Evolutionary conservation across 2,329 filamentous ascomycete species (phyloP), one percentile per base, ranked within the genome.

Genomic region (Metarhizium guizhouense): DNA sequence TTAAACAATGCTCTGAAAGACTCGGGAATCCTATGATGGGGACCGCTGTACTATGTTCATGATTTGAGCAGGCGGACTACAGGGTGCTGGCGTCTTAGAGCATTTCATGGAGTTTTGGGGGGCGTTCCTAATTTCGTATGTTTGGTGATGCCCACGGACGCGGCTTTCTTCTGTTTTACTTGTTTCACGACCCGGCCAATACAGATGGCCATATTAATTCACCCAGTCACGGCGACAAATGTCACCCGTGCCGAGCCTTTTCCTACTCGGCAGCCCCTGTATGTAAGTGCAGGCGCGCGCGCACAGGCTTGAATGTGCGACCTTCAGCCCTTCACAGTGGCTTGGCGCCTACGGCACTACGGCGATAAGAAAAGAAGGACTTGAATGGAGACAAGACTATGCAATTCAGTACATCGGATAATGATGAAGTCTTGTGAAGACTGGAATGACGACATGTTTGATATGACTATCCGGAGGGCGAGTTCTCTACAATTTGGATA

Each of bases 1-100:
- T 76, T 99, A 63, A 95, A 97, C 73, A 99, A 99, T 70, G 94
- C 94, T 51, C 82, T 99, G 63, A 96, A 95, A 75, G 94, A 99
- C 72, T 97, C 94, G 25, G 94, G 94, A 63, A 97, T 99, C 71
- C 83, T 99, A 65, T 91, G 74, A 87, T 67, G 61, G 20, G 11
- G 48, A 53, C 54, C 18, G 29, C 16, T 25, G n/a, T 43, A 38
- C 55, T 34, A 45, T 54, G 52, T 59, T 54, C 57, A 59, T 54
- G 54, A 58, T 61, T 58, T 57, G 53, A 59, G 58, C 52, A 47
- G 40, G 43, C 53, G 32, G 51, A 25, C 30, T 47, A 38, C 48
- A 29, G 52, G 50, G 30, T 55, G 57, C 55, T 60, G 64, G 64
- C 64, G 65, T 55, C 43, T n/a, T 49, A 45, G 51, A 60, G 56